phyloP scores from a whole-genome alignment of 2,329 filamentous ascomycete genomes.

The Colletotrichum sublineola region DNA sequence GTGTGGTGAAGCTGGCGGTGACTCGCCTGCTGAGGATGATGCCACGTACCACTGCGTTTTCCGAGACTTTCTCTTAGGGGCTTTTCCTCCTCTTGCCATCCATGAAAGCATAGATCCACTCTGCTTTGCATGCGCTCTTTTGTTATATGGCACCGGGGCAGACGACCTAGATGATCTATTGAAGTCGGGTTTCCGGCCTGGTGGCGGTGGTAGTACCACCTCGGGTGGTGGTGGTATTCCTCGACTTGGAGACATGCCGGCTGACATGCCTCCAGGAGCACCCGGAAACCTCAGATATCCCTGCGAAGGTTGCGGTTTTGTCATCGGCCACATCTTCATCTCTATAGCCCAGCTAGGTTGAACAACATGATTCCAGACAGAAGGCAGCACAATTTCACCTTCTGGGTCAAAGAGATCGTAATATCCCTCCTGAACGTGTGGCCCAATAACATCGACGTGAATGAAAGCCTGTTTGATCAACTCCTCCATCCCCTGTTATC shows the following conservation, averaged over 20 bases:
- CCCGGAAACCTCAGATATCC: no score
- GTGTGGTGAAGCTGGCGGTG: no score
- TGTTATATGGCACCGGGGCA: no score
- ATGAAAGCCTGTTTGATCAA: slow-evolving; percentile 86
- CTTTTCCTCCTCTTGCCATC: background rate
- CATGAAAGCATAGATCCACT: background rate
- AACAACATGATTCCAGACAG: slow-evolving; percentile 79
- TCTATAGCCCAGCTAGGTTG: slow-evolving; percentile 80
- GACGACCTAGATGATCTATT: no score
- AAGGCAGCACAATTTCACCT: slow-evolving; percentile 83
- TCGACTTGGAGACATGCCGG: no score
- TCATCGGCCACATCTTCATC: slow-evolving; percentile 75
- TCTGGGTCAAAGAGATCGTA: slow-evolving; percentile 85
- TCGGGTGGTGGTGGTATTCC: no score
- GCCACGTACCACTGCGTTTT: no score
- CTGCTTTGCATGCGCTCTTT: background rate
- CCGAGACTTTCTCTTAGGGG: background rate
- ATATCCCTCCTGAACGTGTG: slow-evolving; percentile 81
- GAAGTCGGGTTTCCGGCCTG: no score
- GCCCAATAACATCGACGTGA: slow-evolving; percentile 81
- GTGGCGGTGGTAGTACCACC: no score
- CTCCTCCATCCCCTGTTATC: slow-evolving; percentile 78
- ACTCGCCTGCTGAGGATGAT: no score
- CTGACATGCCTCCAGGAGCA: no score
- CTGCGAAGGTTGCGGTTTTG: no score